These are phyloP conservation scores for Malus sylvestris DNA, from an alignment of 306 rosid species.

Conservation along the genomic window DNA sequence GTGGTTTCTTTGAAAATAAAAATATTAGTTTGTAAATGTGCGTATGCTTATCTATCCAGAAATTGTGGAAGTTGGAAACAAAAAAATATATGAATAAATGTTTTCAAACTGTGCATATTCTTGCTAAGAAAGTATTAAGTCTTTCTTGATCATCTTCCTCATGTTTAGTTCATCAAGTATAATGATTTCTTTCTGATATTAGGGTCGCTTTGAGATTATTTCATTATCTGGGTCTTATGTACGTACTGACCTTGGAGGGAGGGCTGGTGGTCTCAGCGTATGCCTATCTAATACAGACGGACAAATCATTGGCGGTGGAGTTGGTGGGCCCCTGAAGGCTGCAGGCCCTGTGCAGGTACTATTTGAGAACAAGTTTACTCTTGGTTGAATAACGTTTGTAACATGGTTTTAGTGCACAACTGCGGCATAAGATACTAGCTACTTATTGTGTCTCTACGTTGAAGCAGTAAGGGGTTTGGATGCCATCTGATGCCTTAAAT, in stretches of 20 bases:
- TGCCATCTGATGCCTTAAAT: neutral
- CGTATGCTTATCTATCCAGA: neutral
- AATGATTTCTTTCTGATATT: conserved; percentile 18
- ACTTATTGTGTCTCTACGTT: neutral
- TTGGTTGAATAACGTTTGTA: neutral
- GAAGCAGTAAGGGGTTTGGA: neutral
- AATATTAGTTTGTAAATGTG: neutral
- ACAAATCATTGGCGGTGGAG: conserved; percentile 91
- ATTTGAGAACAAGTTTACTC: neutral
- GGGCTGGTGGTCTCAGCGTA: conserved; percentile 81
- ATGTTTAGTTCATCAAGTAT: conserved; percentile 7
- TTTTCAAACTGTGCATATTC: neutral
- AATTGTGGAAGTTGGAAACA: neutral
- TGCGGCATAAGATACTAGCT: neutral
- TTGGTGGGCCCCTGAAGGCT: conserved; percentile 88
- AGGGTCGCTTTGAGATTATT: conserved; percentile 94
- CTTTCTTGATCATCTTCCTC: conserved; percentile 5
- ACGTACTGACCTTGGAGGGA: conserved; percentile 63
- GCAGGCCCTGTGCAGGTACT: conserved; percentile 98
- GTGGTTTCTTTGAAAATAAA: neutral
- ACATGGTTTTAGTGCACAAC: neutral
- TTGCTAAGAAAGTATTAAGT: neutral
- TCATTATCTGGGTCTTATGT: conserved; percentile 87
- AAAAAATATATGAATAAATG: neutral
- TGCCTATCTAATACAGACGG: conserved; percentile 80